Percentiles rank a stretch among this genome's conserved stretches.
phyloP scores from a whole-genome alignment of 2,329 filamentous ascomycete genomes.

The Alternaria sp. region DNA sequence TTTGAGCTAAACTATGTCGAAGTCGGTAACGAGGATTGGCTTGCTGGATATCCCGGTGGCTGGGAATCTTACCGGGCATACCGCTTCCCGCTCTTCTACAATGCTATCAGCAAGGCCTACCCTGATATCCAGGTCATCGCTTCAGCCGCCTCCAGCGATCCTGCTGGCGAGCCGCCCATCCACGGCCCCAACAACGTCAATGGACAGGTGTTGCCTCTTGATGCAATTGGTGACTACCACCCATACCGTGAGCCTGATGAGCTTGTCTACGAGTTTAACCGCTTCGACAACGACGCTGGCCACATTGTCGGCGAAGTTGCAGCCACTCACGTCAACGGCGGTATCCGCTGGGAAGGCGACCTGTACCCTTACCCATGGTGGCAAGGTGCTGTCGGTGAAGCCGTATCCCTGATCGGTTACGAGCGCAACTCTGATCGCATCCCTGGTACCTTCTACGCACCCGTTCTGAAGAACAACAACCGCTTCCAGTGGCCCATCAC shows the following conservation, averaged over 20 bases:
- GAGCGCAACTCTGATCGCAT: slow-evolving; percentile 71
- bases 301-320: slow-evolving; percentile 50
- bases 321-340: slow-evolving; percentile 44
- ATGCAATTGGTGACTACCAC: slow-evolving; percentile 51
- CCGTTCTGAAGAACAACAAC: slow-evolving; percentile 48
- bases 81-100: slow-evolving; percentile 46
- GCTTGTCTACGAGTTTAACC: slow-evolving; percentile 54
- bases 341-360: slow-evolving; percentile 35
- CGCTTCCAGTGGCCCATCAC: slow-evolving; percentile 50
- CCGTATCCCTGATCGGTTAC: slow-evolving; percentile 70
- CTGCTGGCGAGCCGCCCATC: slow-evolving; percentile 39
- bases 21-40: slow-evolving; percentile 52
- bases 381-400: slow-evolving; percentile 70
- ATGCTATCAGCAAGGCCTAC: slow-evolving; percentile 46
- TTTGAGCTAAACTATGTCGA: slow-evolving; percentile 52
- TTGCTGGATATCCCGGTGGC: slow-evolving; percentile 41
- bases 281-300: slow-evolving; percentile 53
- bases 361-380: slow-evolving; percentile 43
- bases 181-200: slow-evolving; percentile 45
- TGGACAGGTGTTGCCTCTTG: slow-evolving; percentile 32
- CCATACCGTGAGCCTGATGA: slow-evolving; percentile 56
- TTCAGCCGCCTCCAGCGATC: slow-evolving; percentile 44
- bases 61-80: slow-evolving; percentile 43
- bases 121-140: slow-evolving; percentile 49
- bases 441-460: slow-evolving; percentile 56